These are phyloP conservation scores for Pachysandra terminalis DNA, from an alignment of 164 flowering plant species.

Conservation along the genomic window DNA sequence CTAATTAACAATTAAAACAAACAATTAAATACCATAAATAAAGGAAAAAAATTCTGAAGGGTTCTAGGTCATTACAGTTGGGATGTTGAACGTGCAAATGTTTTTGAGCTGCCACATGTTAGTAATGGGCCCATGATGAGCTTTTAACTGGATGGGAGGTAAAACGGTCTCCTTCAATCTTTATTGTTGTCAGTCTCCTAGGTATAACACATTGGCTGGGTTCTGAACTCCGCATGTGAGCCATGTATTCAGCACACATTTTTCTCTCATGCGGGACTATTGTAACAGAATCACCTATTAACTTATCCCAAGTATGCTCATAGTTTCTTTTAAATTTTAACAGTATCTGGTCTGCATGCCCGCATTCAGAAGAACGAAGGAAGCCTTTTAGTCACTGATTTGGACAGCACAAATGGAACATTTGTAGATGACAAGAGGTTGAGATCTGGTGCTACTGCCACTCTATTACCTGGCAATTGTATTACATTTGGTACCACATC, in stretches of 20 bases:
- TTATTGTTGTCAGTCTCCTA: no score
- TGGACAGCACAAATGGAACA: slow-evolving; percentile 92
- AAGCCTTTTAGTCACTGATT: slow-evolving; percentile 57
- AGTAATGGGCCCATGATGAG: no score
- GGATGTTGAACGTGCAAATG: no score
- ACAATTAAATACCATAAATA: no score
- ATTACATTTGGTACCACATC: slow-evolving; percentile 60
- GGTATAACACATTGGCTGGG: not conserved
- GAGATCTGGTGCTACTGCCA: slow-evolving; percentile 49
- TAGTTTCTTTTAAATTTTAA: not conserved
- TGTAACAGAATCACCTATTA: not conserved
- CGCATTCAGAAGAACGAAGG: slow-evolving; percentile 65
- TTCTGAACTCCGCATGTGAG: not conserved
- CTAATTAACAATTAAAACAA: no score
- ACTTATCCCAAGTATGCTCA: not conserved
- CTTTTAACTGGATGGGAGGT: no score
- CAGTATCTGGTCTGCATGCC: slow-evolving; percentile 81
- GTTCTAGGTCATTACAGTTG: no score
- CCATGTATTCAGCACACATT: not conserved
- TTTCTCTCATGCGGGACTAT: not conserved
- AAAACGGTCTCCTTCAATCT: not conserved
- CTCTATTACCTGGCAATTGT: slow-evolving; percentile 51
- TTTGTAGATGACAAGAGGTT: slow-evolving; percentile 59
- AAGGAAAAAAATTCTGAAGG: no score
- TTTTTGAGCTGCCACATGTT: no score